phyloP scores from a whole-genome alignment of 2,329 filamentous ascomycete genomes.

The Trichoderma hamatum region DNA sequence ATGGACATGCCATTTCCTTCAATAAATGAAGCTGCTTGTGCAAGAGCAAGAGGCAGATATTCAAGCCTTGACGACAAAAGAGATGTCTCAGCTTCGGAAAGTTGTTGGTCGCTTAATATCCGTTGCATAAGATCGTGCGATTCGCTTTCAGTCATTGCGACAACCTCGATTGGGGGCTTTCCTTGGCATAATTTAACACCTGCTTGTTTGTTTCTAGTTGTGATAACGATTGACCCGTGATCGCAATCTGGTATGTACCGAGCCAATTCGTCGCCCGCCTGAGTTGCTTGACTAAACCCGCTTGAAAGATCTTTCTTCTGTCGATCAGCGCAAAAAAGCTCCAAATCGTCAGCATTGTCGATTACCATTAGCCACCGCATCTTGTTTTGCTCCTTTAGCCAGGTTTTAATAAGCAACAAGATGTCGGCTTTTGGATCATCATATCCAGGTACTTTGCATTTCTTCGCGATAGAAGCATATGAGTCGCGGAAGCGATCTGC shows the following conservation, averaged over 20 bases:
- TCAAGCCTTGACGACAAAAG: constrained; percentile 36
- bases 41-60: constrained; percentile 40
- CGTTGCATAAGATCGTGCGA: constrained; percentile 34
- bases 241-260: constrained; percentile 36
- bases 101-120: constrained; percentile 26
- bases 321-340: constrained; percentile 1
- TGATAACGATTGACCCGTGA: constrained; percentile 39
- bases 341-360: constrained; percentile 29
- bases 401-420: constrained; percentile 35
- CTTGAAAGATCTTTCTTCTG: not conserved
- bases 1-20: constrained; percentile 35
- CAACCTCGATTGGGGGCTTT: constrained; percentile 32
- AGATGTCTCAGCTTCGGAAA: constrained; percentile 21
- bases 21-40: constrained; percentile 42
- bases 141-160: constrained; percentile 36
- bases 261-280: not conserved
- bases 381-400: constrained; percentile 33
- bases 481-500: constrained; percentile 36
- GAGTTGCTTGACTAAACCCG: not conserved
- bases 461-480: constrained; percentile 34
- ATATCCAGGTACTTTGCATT: constrained; percentile 33
- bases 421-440: constrained; percentile 32
- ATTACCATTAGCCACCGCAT: constrained; percentile 32
- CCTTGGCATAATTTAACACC: constrained; percentile 32
- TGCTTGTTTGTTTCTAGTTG: constrained; percentile 38